phyloP scores from a whole-genome alignment of 2,329 filamentous ascomycete species.

The Aspergillus sp. region DNA sequence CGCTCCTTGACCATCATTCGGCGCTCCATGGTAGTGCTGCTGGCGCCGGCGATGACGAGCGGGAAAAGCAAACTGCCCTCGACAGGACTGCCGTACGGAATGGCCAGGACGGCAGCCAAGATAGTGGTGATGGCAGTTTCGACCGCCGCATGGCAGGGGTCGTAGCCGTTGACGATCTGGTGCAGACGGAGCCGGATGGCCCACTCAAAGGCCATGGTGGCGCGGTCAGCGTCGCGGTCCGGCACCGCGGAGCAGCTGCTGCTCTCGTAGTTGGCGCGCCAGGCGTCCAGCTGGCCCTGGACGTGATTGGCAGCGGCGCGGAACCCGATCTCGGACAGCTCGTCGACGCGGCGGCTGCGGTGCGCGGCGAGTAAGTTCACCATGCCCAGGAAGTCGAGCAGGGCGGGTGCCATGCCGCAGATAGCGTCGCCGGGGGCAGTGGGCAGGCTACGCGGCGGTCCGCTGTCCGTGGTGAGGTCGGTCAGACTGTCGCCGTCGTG shows the following conservation, averaged over 20 bases:
- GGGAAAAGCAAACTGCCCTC: conserved; percentile 44
- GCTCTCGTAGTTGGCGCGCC: conserved; percentile 31
- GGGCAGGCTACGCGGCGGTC: neutral
- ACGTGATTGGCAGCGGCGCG: conserved; percentile 30
- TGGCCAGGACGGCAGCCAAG: conserved; percentile 35
- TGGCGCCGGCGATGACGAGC: conserved; percentile 43
- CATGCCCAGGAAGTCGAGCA: conserved; percentile 26
- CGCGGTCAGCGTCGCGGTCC: conserved; percentile 28
- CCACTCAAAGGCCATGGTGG: conserved; percentile 41
- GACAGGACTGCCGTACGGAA: conserved; percentile 43
- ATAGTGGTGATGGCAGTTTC: conserved; percentile 33
- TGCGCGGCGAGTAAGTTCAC: conserved; percentile 28
- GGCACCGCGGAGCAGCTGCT: conserved; percentile 9
- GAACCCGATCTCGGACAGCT: conserved; percentile 30
- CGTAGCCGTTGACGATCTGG: conserved; percentile 45
- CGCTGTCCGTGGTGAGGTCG: conserved; percentile 12
- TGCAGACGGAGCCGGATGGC: conserved; percentile 43
- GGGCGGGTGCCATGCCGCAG: conserved; percentile 18
- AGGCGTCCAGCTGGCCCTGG: conserved; percentile 37
- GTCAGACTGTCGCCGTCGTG: conserved; percentile 14
- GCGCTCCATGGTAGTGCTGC: conserved; percentile 33
- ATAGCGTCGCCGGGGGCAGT: conserved; percentile 11
- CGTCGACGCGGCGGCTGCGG: conserved; percentile 24
- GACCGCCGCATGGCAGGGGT: conserved; percentile 33
- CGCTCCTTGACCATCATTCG: conserved; percentile 40